phyloP scores from a whole-genome alignment of 2,329 filamentous ascomycete genomes.

The Neurospora crassa region DNA sequence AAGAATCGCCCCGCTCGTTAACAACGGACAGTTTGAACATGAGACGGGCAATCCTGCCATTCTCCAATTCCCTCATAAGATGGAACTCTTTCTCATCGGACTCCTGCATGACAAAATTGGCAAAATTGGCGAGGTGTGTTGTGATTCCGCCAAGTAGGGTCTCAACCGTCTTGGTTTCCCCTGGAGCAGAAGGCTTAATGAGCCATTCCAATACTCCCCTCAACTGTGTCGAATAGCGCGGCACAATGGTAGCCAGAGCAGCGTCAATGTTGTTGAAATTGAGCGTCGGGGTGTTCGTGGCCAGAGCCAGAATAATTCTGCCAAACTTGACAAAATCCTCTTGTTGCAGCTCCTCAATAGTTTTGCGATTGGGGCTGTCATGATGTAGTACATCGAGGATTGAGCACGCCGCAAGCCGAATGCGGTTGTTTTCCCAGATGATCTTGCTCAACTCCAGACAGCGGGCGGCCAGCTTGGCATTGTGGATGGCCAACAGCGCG shows the following conservation, averaged over 20 bases:
- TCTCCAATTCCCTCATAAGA: conserved; percentile 76
- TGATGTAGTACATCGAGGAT: conserved; percentile 84
- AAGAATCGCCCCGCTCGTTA: conserved; percentile 82
- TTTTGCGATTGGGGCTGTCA: conserved; percentile 48
- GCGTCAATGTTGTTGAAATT: conserved; percentile 54
- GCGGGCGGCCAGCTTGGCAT: conserved; percentile 69
- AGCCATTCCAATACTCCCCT: conserved; percentile 77
- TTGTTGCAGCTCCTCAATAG: conserved; percentile 69
- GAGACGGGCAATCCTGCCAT: conserved; percentile 73
- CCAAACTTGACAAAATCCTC: conserved; percentile 83
- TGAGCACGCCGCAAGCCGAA: conserved; percentile 79
- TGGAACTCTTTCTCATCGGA: conserved; percentile 66
- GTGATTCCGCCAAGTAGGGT: conserved; percentile 72
- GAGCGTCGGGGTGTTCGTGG: conserved; percentile 52
- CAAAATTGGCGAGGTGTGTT: conserved; percentile 61
- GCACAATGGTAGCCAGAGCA: conserved; percentile 62
- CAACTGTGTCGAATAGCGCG: conserved; percentile 68
- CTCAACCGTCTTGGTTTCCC: conserved; percentile 64
- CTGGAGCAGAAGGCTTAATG: conserved; percentile 49
- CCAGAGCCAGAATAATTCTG: conserved; percentile 72
- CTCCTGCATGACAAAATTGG: conserved; percentile 71
- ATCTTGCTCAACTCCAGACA: conserved; percentile 85
- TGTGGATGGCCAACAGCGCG: conserved; percentile 78
- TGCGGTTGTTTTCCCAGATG: conserved; percentile 79
- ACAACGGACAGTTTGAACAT: conserved; percentile 75